A percentile compares a stretch with the other conserved stretches of the same genome.
These are phyloP conservation scores for Penicillium vulpinum DNA, from an alignment of 2,329 filamentous ascomycete species.

Conservation along the genomic window DNA sequence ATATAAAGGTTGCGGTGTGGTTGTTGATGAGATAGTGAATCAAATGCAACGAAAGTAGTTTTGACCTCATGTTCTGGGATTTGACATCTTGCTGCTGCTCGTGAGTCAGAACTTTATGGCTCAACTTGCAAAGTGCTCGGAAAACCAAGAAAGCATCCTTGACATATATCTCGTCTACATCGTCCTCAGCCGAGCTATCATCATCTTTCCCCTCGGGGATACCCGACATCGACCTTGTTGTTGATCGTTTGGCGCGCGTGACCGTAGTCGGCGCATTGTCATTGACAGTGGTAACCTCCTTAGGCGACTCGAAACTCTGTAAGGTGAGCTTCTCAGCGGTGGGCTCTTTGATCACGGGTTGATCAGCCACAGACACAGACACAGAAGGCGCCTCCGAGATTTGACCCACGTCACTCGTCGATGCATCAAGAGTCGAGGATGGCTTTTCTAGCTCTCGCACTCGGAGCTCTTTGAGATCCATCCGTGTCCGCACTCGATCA, in stretches of 20 bases:
- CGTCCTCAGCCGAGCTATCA: constrained; percentile 53
- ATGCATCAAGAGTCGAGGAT: constrained; percentile 36
- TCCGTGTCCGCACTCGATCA: constrained; percentile 81
- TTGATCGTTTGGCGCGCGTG: constrained; percentile 56
- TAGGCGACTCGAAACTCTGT: constrained; percentile 68
- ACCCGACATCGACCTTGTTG: constrained; percentile 46
- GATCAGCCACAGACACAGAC: constrained; percentile 37
- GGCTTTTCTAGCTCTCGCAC: constrained; percentile 46
- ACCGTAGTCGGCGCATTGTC: constrained; percentile 69
- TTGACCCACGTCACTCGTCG: constrained; percentile 50
- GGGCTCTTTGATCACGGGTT: constrained; percentile 54
- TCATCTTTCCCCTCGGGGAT: constrained; percentile 41
- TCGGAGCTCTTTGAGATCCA: constrained; percentile 83
- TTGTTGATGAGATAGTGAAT: constrained; percentile 96
- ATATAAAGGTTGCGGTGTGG: constrained; percentile 86
- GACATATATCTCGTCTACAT: constrained; percentile 94
- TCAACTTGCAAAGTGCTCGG: constrained; percentile 94
- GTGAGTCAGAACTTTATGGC: constrained; percentile 83
- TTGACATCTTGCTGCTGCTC: constrained; percentile 92
- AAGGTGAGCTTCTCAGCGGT: constrained; percentile 61
- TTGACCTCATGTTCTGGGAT: constrained; percentile 95
- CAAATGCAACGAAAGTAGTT: constrained; percentile 90
- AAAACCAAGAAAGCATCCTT: constrained; percentile 97
- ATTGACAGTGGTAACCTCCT: constrained; percentile 65
- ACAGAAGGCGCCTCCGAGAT: constrained; percentile 42